A percentile compares a stretch with the other conserved stretches of the same genome.
phyloP scores from a whole-genome alignment of 2,329 filamentous ascomycete genomes.

The Colletotrichum endophyticum region DNA sequence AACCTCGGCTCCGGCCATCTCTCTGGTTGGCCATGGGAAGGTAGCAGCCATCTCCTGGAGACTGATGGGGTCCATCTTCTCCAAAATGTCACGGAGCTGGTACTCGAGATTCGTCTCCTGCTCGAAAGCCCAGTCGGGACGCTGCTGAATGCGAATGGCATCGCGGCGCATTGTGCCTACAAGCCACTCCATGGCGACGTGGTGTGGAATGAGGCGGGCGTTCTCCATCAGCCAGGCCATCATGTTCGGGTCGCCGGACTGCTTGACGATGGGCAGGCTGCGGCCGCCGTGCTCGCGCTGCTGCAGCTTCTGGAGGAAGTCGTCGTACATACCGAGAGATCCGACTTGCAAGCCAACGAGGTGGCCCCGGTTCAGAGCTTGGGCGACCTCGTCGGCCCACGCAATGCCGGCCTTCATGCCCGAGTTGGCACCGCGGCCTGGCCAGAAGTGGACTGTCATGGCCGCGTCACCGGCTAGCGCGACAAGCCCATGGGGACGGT shows the following conservation, averaged over 20 bases:
- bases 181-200: neutral
- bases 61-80: neutral
- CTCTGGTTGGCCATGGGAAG: neutral
- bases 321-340: conserved; percentile 37
- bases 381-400: neutral
- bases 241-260: conserved; percentile 37
- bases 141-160: neutral
- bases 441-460: neutral
- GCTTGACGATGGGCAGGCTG: conserved; percentile 38
- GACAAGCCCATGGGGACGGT: neutral
- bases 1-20: neutral
- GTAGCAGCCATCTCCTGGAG: neutral
- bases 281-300: conserved; percentile 39
- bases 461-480: neutral
- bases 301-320: conserved; percentile 39
- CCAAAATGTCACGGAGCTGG: neutral
- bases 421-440: neutral
- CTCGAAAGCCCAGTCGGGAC: neutral
- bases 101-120: neutral
- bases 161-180: neutral
- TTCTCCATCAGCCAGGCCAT: conserved; percentile 38
- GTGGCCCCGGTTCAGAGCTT: neutral
- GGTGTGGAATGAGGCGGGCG: conserved; percentile 12
- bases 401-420: neutral
- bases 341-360: conserved; percentile 33